phyloP scores from a whole-genome alignment of 2,329 filamentous ascomycete genomes.

The Paecilomyces niveus region DNA sequence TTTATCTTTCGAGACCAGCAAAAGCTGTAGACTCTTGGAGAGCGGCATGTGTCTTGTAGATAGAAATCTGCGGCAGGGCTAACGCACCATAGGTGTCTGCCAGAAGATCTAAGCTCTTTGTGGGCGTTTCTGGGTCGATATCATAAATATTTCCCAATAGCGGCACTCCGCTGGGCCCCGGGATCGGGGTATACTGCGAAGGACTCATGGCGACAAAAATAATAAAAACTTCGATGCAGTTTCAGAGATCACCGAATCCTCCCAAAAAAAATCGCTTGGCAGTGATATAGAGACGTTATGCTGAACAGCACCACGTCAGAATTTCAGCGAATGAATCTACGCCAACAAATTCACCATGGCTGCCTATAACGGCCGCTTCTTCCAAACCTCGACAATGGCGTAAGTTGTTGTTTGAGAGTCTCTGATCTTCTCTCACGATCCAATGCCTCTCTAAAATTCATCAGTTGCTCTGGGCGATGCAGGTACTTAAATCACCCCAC shows the following conservation, averaged over 20 bases:
- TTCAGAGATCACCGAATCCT: neutral
- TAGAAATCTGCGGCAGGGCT: conserved; percentile 8
- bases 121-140: conserved; percentile 53
- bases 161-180: conserved; percentile 57
- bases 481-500: neutral
- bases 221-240: neutral
- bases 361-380: neutral
- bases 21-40: neutral
- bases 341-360: neutral
- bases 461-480: neutral
- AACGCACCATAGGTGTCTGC: conserved; percentile 58
- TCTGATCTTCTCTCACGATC: neutral
- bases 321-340: neutral
- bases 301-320: neutral
- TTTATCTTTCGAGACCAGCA: neutral
- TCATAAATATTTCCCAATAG: conserved; percentile 60
- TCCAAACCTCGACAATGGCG: neutral
- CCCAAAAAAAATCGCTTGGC: neutral
- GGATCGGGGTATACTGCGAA: conserved; percentile 39
- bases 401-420: neutral
- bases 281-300: neutral
- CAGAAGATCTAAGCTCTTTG: conserved; percentile 49
- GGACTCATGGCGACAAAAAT: neutral
- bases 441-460: neutral
- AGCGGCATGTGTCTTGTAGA: neutral